Conservation (phyloP, 1,284 basidiomycete species). For the Exobasidium cylindrosporum region DNA sequence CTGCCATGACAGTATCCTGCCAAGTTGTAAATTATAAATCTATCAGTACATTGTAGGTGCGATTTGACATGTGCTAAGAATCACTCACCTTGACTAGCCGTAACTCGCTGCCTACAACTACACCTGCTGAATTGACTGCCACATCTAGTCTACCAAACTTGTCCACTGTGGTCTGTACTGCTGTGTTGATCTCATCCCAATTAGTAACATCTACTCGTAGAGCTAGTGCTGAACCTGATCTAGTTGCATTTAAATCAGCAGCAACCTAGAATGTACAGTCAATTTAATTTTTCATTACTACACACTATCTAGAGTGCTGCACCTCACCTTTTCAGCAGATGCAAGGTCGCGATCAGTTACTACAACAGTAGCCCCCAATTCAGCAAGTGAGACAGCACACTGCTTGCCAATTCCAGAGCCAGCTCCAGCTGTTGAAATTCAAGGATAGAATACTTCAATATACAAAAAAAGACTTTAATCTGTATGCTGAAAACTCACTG, state of each 20-base stretch:
- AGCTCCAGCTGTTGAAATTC: constrained; percentile 3
- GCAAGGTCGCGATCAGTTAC: neutral
- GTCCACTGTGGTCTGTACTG: neutral
- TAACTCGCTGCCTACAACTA: neutral
- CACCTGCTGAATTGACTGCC: constrained; percentile 1
- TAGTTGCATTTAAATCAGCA: neutral
- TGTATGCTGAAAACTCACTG: neutral
- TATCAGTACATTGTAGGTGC: no score
- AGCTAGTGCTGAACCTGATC: neutral
- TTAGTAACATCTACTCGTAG: neutral
- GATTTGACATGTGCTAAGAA: neutral
- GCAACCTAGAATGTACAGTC: constrained; percentile 1
- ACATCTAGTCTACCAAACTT: neutral
- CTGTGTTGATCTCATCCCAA: constrained; percentile 2
- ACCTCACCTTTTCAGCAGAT: neutral
- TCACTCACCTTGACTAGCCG: constrained; percentile 6
- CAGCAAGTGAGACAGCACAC: neutral
- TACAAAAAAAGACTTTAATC: no score
- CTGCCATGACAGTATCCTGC: constrained; percentile 2
- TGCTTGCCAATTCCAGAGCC: constrained; percentile 4
- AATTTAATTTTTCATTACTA: neutral
- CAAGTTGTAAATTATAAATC: no score
- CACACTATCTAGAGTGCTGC: neutral
- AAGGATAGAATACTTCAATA: no score
- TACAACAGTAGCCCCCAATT: neutral